These are phyloP conservation scores for Ustilago crameri DNA, from an alignment of 1,284 basidiomycete species.

Conservation along the genomic window DNA sequence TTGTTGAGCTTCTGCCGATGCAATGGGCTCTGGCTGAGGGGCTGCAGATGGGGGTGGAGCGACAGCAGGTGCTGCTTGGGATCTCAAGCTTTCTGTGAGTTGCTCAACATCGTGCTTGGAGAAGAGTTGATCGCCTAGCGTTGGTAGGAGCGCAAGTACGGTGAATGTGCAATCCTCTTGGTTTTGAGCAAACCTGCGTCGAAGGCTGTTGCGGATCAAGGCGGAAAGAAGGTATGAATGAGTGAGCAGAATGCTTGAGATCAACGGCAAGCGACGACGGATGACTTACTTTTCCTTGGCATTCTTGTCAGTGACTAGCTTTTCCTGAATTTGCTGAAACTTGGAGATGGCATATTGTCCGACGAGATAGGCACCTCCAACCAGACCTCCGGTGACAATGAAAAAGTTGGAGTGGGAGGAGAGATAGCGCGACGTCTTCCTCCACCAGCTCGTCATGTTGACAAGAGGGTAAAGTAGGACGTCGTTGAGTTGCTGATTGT, in stretches of 20 bases:
- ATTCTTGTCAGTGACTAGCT: conserved; percentile 75
- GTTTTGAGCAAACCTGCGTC: conserved; percentile 81
- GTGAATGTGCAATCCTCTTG: conserved; percentile 85
- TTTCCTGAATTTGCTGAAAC: conserved; percentile 78
- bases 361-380: conserved; percentile 78
- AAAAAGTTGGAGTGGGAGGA: conserved; percentile 56
- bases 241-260: not conserved
- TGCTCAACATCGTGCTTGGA: conserved; percentile 83
- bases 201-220: conserved; percentile 72
- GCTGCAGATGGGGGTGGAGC: not conserved
- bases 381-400: conserved; percentile 69
- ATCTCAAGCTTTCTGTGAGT: conserved; percentile 77
- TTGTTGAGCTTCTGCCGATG: conserved; percentile 3
- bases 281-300: conserved; percentile 79
- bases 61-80: conserved; percentile 22
- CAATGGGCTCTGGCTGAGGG: conserved; percentile 60
- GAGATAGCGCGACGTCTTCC: conserved; percentile 40
- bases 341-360: conserved; percentile 76
- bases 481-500: not conserved
- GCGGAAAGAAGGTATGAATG: no score
- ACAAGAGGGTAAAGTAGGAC: conserved; percentile 5
- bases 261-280: not conserved
- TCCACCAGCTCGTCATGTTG: conserved; percentile 49
- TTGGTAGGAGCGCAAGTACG: conserved; percentile 81
- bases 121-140: conserved; percentile 78